Evolutionary conservation across 1,139 yeast species (phyloP), one percentile per base, ranked within the genome.

Genomic region (Yamadazyma siamensis): DNA sequence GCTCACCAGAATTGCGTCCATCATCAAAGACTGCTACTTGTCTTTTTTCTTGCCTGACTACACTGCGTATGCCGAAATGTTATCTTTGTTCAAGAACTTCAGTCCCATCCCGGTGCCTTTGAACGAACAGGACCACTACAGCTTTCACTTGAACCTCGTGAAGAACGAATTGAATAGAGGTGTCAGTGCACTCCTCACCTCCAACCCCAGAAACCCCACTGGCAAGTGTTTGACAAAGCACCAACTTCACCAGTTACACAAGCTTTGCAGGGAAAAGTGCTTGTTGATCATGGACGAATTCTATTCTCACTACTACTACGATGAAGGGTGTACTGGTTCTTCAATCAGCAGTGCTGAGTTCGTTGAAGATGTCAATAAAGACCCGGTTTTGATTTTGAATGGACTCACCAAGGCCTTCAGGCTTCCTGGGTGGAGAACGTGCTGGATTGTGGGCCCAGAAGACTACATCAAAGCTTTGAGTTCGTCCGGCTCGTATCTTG

Each of bases 11-110:
- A 77, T 77, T 43, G 85, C 85, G 15, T 75, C 83, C 9, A 76
- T 78, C 40, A 66, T 78, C 36, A 64, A 74, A 35, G 83, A 78
- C 51, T 67, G 83, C 46, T 77, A 77, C 49, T 56, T 78, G 35
- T 72, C 80, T 13, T 78, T 77, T 52, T 78, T 78, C 52, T 61
- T 77, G 44, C 85, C 85, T 4, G 85, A 78, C 50, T 77, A 78
- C 49, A 77, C 85, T 15, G 85, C 85, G 4, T 77, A 77, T 47
- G 80, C 85, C n/a, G 85, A 77, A 52, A 77, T 77, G 83, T 61
- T 77, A 46, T 74, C 82, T 10, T 62, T 77, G 32, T 77, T 77
- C 59, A 77, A 77, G 59, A 77, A 77, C 52, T 77, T 77, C 50
- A 73, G 81, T 2, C 83, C 84, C 6, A 76, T 77, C 34, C 85